Conservation (phyloP, 306 rosid genomes). For the Lathyrus oleraceus region DNA sequence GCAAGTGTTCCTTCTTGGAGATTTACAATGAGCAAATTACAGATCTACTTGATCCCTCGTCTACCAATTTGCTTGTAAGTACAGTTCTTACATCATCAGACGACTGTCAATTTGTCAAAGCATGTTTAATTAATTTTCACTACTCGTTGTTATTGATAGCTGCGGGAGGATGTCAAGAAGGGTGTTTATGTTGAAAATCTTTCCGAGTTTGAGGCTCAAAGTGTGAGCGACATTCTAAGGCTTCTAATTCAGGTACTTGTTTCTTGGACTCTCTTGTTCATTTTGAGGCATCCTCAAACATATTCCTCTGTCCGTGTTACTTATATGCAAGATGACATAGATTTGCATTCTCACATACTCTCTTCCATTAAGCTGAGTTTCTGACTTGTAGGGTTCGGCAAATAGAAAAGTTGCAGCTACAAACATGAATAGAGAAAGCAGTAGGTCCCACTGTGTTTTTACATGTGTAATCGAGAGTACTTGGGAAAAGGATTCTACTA, state of each 20-base stretch:
- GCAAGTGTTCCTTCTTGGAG: constrained; percentile 98
- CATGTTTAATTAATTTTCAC: constrained; percentile 22
- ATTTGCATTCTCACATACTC: constrained; percentile 23
- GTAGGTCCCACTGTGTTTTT: constrained; percentile 96
- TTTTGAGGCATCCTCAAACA: constrained; percentile 22
- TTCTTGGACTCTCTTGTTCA: constrained; percentile 21
- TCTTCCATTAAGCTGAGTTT: constrained; percentile 40
- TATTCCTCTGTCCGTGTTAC: constrained; percentile 19
- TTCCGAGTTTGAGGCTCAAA: constrained; percentile 84
- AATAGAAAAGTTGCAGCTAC: constrained; percentile 98
- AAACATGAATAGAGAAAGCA: constrained; percentile 97
- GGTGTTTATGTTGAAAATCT: constrained; percentile 97
- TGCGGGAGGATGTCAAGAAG: constrained; percentile 87
- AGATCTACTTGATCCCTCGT: constrained; percentile 90
- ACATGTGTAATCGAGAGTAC: constrained; percentile 95
- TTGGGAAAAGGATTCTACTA: constrained; percentile 90
- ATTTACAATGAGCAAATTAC: constrained; percentile 93
- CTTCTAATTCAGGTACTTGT: constrained; percentile 75
- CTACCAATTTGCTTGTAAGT: constrained; percentile 88
- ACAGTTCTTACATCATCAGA: constrained; percentile 30
- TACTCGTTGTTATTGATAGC: constrained; percentile 46
- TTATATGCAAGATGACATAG: constrained; percentile 8
- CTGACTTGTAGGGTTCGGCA: constrained; percentile 74
- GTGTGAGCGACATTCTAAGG: constrained; percentile 75
- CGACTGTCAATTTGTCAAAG: constrained; percentile 5